Evolutionary conservation across 2,329 filamentous ascomycete species (phyloP).

Genomic region (Talaromyces verruculosus): DNA sequence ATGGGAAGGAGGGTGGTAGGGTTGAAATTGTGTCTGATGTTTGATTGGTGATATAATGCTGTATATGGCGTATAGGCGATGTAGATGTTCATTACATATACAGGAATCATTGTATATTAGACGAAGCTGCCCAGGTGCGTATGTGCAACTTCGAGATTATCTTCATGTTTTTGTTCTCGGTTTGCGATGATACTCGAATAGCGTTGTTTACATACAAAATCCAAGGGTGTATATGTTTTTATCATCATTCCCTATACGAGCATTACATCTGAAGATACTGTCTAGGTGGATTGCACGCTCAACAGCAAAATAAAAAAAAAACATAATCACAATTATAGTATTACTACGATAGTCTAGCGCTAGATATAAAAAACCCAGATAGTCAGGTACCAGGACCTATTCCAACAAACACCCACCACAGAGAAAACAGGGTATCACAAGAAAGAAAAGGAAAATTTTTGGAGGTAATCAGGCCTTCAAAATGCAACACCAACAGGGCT

Average conservation of each 20-base stretch:
- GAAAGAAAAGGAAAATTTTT: neutral
- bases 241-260: neutral
- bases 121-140: neutral
- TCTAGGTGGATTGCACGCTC: neutral
- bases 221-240: neutral
- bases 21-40: conserved; percentile 21
- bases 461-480: conserved; percentile 17
- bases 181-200: neutral
- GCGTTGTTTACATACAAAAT: neutral
- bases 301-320: neutral
- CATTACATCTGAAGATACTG: neutral
- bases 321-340: conserved; percentile 13
- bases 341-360: conserved; percentile 17
- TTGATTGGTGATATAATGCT: neutral
- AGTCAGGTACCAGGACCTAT: neutral
- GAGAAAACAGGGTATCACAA: conserved; percentile 14
- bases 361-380: neutral
- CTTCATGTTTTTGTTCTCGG: neutral
- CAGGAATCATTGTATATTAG: neutral
- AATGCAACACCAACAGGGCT: conserved; percentile 26
- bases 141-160: neutral
- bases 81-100: neutral
- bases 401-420: conserved; percentile 3
- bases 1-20: conserved; percentile 27
- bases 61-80: neutral